Percentiles rank a stretch among this genome's conserved stretches.
phyloP scores from a whole-genome alignment of 2,329 filamentous ascomycete species.

The Cladosporium austrohemisphaericum region DNA sequence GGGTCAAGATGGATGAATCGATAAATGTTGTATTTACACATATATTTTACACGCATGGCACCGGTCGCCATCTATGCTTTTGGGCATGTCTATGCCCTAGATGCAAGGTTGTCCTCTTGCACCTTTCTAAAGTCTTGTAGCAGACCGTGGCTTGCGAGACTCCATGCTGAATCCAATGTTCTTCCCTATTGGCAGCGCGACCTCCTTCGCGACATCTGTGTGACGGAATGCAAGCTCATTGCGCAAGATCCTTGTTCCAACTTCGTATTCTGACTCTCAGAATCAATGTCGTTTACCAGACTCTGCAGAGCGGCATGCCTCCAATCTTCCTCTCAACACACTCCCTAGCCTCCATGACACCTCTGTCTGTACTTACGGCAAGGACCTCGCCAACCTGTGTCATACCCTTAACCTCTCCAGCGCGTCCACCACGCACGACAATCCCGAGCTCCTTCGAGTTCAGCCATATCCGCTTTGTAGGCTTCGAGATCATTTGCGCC shows the following conservation, averaged over 20 bases:
- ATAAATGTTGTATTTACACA: slow-evolving; percentile 8
- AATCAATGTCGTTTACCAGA: slow-evolving; percentile 39
- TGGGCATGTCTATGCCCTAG: no score
- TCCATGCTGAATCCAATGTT: no score
- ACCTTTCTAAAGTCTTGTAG: no score
- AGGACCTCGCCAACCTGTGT: slow-evolving; percentile 75
- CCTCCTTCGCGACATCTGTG: no score
- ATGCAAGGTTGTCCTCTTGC: no score
- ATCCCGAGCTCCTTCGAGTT: slow-evolving; percentile 58
- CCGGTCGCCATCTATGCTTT: neutral
- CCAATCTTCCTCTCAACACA: slow-evolving; percentile 76
- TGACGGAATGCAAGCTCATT: no score
- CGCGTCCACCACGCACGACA: slow-evolving; percentile 65
- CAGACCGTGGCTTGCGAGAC: no score
- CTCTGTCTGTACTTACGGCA: slow-evolving; percentile 72
- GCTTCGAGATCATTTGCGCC: slow-evolving; percentile 66
- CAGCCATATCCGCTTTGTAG: slow-evolving; percentile 67
- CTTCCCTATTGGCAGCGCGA: no score
- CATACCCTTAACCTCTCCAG: slow-evolving; percentile 66
- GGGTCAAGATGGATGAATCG: no score
- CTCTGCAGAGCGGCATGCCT: slow-evolving; percentile 73
- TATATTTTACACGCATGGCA: slow-evolving; percentile 2
- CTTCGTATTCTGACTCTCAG: neutral
- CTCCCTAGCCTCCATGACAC: slow-evolving; percentile 77
- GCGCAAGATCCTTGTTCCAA: no score